Evolutionary conservation across 768 basidiomycete species (phyloP), one percentile per base, ranked within the genome.

Genomic region (Naganishia randhawae): DNA sequence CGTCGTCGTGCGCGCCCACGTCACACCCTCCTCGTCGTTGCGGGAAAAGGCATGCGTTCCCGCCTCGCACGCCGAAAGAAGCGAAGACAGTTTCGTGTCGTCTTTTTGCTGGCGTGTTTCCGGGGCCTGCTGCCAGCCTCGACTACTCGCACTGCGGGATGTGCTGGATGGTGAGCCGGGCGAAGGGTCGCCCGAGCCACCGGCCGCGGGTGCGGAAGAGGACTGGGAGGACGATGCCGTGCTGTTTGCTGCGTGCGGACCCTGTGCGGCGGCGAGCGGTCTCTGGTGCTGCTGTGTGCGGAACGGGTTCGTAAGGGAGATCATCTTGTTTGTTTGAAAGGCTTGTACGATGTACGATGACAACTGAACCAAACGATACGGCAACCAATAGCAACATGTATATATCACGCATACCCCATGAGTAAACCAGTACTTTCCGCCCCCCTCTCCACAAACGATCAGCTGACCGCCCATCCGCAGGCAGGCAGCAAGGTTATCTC

Each of bases 271-370:
- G 4, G 45, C 45, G 45, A 48, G n/a, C 16, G 45, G n/a, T 22
- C n/a, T n/a, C 6, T 48, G 45, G 19, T 48, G 25, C 25, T 48
- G 45, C 13, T 41, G 35, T 6, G 22, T 19, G 7, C 57, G 57
- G 39, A 61, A 61, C 8, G 57, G 57, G 39, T 61, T 61, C n/a
- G 57, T 61, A 25, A 61, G 57, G 11, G 57, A 61, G 37, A 61
- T 39, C 57, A 61, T 61, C 6, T n/a, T 61, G 22, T 14, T 29
- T 4, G 37, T n/a, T n/a, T n/a, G 27, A 48, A 48, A 2, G 19
- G 25, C n/a, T 48, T 55, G 32, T 55, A 16, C 31, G n/a, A 31
- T 54, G 11, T 54, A 10, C 22, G 10, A 10, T 37, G 11, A 14
- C 54, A 55, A 16, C 27, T 39, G 22, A n/a, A 61, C 39, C 33